Evolutionary conservation across 345 rosid genomes (phyloP).

Genomic region (Brassica rapa): DNA sequence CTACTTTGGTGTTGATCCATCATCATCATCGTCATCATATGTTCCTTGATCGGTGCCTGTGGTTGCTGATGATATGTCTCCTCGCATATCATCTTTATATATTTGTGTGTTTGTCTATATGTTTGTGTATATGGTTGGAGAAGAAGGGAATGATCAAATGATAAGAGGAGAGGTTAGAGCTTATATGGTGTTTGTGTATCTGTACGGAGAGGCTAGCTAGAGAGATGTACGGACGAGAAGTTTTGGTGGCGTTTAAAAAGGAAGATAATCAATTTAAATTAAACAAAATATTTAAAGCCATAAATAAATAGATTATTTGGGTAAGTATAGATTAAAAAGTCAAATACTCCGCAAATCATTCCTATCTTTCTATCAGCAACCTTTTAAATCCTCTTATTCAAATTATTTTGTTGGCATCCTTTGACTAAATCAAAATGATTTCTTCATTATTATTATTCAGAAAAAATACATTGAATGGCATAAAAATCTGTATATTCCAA

Average conservation of each 20-base stretch:
- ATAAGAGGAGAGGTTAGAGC: constrained; percentile 14
- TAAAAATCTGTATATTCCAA: background rate
- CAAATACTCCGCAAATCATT: constrained; percentile 27
- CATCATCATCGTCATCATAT: constrained; percentile 38
- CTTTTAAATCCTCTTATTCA: background rate
- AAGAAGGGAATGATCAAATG: constrained; percentile 25
- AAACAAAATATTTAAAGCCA: constrained; percentile 9
- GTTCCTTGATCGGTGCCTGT: constrained; percentile 31
- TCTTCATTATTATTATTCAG: background rate
- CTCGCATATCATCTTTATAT: constrained; percentile 39
- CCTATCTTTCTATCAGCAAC: constrained; percentile 3
- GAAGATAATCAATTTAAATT: constrained; percentile 3
- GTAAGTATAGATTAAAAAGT: constrained; percentile 18
- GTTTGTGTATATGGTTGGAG: constrained; percentile 9
- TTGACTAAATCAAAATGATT: constrained; percentile 31
- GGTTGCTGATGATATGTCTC: constrained; percentile 37
- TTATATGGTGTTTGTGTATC: constrained; percentile 22
- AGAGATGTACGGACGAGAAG: constrained; percentile 33
- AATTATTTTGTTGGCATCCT: constrained; percentile 22
- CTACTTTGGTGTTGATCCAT: constrained; percentile 29
- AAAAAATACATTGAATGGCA: background rate
- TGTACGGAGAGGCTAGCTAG: constrained; percentile 14
- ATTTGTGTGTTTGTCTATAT: background rate
- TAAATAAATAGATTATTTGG: constrained; percentile 21
- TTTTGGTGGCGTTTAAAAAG: constrained; percentile 12